Evolutionary conservation across 768 basidiomycete genomes (phyloP).

Genomic region (Tricholoma terreum): DNA sequence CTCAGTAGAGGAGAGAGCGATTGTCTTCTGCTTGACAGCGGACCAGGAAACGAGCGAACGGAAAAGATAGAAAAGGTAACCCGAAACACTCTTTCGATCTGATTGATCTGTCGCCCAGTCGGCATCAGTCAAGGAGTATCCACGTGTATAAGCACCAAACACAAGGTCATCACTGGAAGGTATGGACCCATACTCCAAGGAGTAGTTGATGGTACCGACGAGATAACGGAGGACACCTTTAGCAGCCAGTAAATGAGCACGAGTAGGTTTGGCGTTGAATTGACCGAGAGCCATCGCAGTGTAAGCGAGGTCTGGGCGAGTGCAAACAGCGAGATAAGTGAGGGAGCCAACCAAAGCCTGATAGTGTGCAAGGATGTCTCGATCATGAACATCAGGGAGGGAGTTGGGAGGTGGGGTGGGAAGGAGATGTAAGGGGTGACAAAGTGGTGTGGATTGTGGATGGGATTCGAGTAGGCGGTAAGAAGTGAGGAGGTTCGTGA

Average conservation of each 20-base stretch:
- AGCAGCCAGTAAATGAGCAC: conserved; percentile 25
- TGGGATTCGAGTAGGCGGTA: no score
- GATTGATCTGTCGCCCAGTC: conserved; percentile 29
- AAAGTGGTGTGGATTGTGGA: no score
- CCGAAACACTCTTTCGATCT: conserved; percentile 30
- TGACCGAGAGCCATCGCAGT: no score
- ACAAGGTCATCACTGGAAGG: no score
- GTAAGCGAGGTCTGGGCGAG: conserved; percentile 34
- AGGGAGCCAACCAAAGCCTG: no score
- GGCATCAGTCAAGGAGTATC: conserved; percentile 22
- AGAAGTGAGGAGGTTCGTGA: no score
- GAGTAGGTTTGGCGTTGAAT: conserved; percentile 23
- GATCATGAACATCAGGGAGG: no score
- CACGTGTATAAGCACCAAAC: no score
- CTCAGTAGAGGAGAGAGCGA: conserved; percentile 35
- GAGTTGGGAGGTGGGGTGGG: no score
- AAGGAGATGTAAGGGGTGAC: conserved; percentile 7
- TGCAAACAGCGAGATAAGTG: conserved; percentile 28
- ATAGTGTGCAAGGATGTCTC: no score
- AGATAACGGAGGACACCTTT: conserved; percentile 33
- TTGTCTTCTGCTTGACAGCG: no score
- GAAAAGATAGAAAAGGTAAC: no score
- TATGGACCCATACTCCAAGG: conserved; percentile 15
- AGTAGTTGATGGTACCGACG: conserved; percentile 21
- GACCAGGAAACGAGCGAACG: conserved; percentile 32